These are phyloP conservation scores for Eimeria praecox DNA, from an alignment of 169 alveolate species.

Conservation along the genomic window DNA sequence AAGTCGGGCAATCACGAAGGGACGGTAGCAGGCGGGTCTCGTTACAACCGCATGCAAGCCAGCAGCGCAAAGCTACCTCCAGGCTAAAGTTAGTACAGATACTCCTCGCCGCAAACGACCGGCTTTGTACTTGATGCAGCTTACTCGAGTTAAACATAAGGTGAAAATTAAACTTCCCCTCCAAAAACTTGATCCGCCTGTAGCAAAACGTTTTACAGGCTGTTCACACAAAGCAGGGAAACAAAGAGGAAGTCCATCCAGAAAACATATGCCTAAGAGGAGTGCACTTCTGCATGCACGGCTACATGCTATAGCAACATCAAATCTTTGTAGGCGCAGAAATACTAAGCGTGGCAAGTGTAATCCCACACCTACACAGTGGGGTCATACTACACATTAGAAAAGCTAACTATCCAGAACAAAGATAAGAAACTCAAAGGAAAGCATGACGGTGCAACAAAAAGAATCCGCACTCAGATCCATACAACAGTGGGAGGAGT, in stretches of 20 bases:
- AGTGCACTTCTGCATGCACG: too few species aligned
- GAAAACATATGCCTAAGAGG: too few species aligned
- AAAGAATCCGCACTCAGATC: too few species aligned
- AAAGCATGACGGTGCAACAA: too few species aligned
- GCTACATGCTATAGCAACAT: neutral
- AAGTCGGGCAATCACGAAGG: neutral
- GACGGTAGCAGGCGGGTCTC: neutral
- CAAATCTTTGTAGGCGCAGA: neutral
- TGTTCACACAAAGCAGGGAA: neutral
- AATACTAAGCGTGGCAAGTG: neutral
- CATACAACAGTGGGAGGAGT: too few species aligned
- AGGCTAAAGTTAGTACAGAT: neutral
- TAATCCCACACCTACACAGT: too few species aligned
- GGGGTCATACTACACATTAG: too few species aligned
- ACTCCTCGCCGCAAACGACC: neutral
- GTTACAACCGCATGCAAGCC: neutral
- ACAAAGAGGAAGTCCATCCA: neutral
- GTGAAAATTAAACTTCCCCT: slow-evolving; percentile 77
- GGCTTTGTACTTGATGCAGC: neutral
- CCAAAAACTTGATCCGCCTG: slow-evolving; percentile 76
- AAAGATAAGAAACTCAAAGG: neutral
- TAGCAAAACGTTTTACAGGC: slow-evolving; percentile 82
- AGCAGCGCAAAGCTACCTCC: neutral
- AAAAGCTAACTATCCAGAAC: too few species aligned
- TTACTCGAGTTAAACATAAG: slow-evolving; percentile 80